Percentiles rank a stretch among this genome's conserved stretches.
Evolutionary conservation across 129 eudicot genomes (phyloP).

Genomic region (Helianthus annuus): HanXRQr2.0-SUNRISE NC_035436.2:190956463-190956962

Average conservation of each 20-base stretch:
- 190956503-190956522: slow-evolving; percentile 54
- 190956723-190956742: slow-evolving; percentile 75
- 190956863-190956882: slow-evolving; percentile 92
- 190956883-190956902: slow-evolving; percentile 69
- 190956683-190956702: slow-evolving; percentile 63
- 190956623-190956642: slow-evolving; percentile 41
- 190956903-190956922: slow-evolving; percentile 59
- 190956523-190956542: slow-evolving; percentile 61
- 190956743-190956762: slow-evolving; percentile 53
- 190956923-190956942: slow-evolving; percentile 35
- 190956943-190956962: slow-evolving; percentile 49
- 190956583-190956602: slow-evolving; percentile 24
- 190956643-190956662: slow-evolving; percentile 44
- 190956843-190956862: slow-evolving; percentile 88
- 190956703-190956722: slow-evolving; percentile 68
- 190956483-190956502: slow-evolving; percentile 44
- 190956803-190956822: slow-evolving; percentile 81
- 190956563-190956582: slow-evolving; percentile 60
- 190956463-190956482: slow-evolving; percentile 70
- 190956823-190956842: slow-evolving; percentile 77
- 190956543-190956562: slow-evolving; percentile 47
- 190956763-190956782: slow-evolving; percentile 86
- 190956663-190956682: slow-evolving; percentile 48
- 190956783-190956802: slow-evolving; percentile 72
- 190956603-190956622: slow-evolving; percentile 26